A percentile compares a stretch with the other conserved stretches of the same genome.
Evolutionary conservation across 495 filamentous ascomycete species (phyloP).

Genomic region (Aspergillus wentii): DNA sequence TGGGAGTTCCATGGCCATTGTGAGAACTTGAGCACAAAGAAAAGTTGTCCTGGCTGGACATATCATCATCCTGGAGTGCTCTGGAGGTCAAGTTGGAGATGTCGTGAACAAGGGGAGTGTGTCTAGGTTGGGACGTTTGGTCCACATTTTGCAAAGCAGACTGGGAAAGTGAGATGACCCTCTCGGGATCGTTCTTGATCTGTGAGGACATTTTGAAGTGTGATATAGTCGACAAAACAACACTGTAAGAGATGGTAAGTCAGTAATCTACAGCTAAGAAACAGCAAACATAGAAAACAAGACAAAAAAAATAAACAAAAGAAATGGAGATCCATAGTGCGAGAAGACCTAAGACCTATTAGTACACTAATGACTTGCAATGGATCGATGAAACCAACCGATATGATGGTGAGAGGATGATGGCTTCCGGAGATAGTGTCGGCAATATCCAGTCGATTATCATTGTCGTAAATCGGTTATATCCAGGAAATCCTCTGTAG

Average conservation of each 20-base stretch:
- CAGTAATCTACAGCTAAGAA: slow-evolving; percentile 21
- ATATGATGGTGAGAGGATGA: slow-evolving; percentile 1
- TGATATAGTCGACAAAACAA: slow-evolving; percentile 12
- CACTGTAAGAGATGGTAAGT: slow-evolving; percentile 28
- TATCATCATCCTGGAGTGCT: slow-evolving; percentile 44
- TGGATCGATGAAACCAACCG: slow-evolving; percentile 12
- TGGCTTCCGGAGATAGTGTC: slow-evolving; percentile 5
- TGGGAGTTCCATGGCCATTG: slow-evolving; percentile 30
- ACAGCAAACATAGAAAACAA: slow-evolving; percentile 8
- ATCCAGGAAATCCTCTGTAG: background rate
- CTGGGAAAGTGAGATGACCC: slow-evolving; percentile 31
- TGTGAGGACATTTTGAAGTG: slow-evolving; percentile 34
- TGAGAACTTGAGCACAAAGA: slow-evolving; percentile 38
- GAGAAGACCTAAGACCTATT: slow-evolving; percentile 9
- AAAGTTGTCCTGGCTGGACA: slow-evolving; percentile 41
- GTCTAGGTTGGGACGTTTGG: slow-evolving; percentile 26
- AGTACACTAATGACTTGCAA: background rate
- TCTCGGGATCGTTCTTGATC: slow-evolving; percentile 33
- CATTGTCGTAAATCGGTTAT: background rate
- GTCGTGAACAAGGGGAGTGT: slow-evolving; percentile 32
- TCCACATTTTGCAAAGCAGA: slow-evolving; percentile 26
- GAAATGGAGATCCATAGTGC: slow-evolving; percentile 16
- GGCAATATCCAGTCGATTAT: background rate
- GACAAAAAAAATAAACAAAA: slow-evolving; percentile 8
- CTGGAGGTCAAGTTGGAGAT: slow-evolving; percentile 37